A percentile compares a stretch with the other conserved stretches of the same genome.
phyloP scores from a whole-genome alignment of 768 basidiomycete species.

The Psilocybe subaeruginosa region DNA sequence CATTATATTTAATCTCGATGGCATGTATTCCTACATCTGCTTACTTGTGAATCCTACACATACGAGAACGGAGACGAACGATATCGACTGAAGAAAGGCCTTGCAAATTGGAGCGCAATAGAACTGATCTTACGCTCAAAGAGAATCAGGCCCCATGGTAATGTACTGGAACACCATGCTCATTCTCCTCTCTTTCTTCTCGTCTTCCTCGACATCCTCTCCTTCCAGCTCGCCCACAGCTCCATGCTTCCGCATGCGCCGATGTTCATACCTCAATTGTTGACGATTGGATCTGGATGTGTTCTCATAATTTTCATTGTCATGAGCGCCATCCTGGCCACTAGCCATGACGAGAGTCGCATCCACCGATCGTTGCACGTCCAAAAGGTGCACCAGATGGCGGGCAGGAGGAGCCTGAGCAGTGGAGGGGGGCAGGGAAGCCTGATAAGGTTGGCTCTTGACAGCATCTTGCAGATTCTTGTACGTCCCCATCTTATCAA shows the following conservation, averaged over 20 bases:
- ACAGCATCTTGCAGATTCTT: too few relatives aligned
- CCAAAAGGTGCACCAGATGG: constrained; percentile 25
- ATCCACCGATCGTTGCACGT: constrained; percentile 27
- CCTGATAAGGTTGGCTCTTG: background rate
- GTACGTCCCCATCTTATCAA: too few relatives aligned
- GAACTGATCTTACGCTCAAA: background rate
- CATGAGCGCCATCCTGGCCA: background rate
- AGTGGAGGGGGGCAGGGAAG: constrained; percentile 1
- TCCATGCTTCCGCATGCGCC: constrained; percentile 12
- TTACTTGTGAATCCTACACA: too few relatives aligned
- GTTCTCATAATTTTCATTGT: background rate
- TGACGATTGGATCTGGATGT: background rate
- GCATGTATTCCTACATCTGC: too few relatives aligned
- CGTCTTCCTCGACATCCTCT: constrained; percentile 16
- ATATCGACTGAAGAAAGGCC: too few relatives aligned
- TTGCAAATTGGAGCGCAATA: too few relatives aligned
- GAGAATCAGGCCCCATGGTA: background rate
- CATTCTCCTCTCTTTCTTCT: constrained; percentile 13
- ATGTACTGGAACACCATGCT: constrained; percentile 18
- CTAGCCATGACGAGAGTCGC: constrained; percentile 19
- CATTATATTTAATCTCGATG: too few relatives aligned
- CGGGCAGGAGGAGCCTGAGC: constrained; percentile 2
- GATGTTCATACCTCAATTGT: background rate
- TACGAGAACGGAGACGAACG: too few relatives aligned
- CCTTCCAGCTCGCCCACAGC: constrained; percentile 16